Evolutionary conservation across 2,329 filamentous ascomycete genomes (phyloP).

Genomic region (Metarhizium rileyi): DNA sequence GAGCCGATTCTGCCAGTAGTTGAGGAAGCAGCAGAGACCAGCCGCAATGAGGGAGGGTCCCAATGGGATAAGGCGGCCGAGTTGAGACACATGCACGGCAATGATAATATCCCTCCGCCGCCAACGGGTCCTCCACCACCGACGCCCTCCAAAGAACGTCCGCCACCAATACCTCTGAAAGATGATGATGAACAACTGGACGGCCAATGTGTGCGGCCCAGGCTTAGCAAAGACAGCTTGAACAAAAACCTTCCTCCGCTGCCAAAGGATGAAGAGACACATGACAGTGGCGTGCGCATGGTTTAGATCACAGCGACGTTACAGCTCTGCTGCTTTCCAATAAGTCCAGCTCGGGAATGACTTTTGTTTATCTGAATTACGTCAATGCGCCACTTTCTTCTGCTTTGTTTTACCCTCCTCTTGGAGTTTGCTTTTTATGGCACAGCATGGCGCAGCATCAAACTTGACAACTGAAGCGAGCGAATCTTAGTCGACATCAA

Average conservation of each 20-base stretch:
- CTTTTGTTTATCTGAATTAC: not conserved
- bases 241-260: slow-evolving; percentile 52
- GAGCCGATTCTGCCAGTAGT: slow-evolving; percentile 65
- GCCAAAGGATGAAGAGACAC: slow-evolving; percentile 27
- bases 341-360: not conserved
- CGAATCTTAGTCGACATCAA: not conserved
- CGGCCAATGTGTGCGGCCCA: slow-evolving; percentile 31
- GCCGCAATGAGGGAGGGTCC: slow-evolving; percentile 34
- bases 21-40: slow-evolving; percentile 76
- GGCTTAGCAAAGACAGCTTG: slow-evolving; percentile 45
- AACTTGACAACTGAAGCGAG: slow-evolving; percentile 1
- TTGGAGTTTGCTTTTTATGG: slow-evolving; percentile 3
- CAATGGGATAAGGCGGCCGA: slow-evolving; percentile 27
- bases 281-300: slow-evolving; percentile 20
- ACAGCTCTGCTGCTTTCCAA: slow-evolving; percentile 11
- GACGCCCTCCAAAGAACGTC: slow-evolving; percentile 22
- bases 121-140: slow-evolving; percentile 34
- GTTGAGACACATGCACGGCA: slow-evolving; percentile 21
- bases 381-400: not conserved
- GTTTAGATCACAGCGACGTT: slow-evolving; percentile 19
- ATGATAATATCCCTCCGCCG: slow-evolving; percentile 25
- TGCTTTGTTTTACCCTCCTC: slow-evolving; percentile 1
- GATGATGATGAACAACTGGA: slow-evolving; percentile 37
- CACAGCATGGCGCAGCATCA: slow-evolving; percentile 3
- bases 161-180: slow-evolving; percentile 1